Base-by-base conservation (phyloP, 2,329 filamentous ascomycete species). In the Cladobotryum protrusum region DNA sequence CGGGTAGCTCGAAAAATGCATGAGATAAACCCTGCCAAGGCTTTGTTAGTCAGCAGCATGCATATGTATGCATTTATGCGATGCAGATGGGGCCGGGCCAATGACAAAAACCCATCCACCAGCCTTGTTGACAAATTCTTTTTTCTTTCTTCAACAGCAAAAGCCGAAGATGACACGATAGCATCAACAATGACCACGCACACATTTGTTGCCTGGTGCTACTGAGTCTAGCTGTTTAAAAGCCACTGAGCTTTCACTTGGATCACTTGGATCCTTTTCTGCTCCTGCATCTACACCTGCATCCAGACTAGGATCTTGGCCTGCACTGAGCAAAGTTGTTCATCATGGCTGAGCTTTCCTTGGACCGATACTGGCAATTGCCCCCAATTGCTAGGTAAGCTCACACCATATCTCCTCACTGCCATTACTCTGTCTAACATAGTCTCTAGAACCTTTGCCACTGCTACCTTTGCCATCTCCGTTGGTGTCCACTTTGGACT, bases 381-480 rank as follows among this genome's bases (percentile, higher is more conserved):
- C 71, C 72, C 35, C 62, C 67, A 44, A 61, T 74, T 53, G 61
- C 72, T 54, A 69, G 72, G 72, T 74, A 64, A 61, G 69, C 51
- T 32, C 1, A 8, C 9, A 33, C 3, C 17, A 14, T 19, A 12
- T 19, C 37, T 14, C 29, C 6, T 9, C 12, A 1, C 12, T 24
- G n/a, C 17, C 37, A 41, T 35, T 42, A 17, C 20, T 20, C 5
- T 14, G 49, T 18, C 59, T 63, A 56, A 67, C 59, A 8, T 11
- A 34, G 18, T 34, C 18, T 39, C n/a, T 67, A 89, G 86, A 72
- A 87, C 82, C 53, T 69, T 88, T 53, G 81, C 83, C 61, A 79
- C 82, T 54, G 72, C 77, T 49, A 75, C 82, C 45, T 75, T 87
- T 55, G 62, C 75, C 49, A 72, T 83, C 42, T 89, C 86, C 15